Evolutionary conservation across 78 protist genomes (phyloP).

Genomic region (slime mould (Dictyostelium discoideum)): dicty_2.7 NC_007088.5:1793501-1794000

Average conservation of each 20-base stretch:
- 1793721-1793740: conserved; percentile 28
- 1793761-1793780: background rate
- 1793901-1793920: background rate
- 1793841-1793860: background rate
- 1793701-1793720: conserved; percentile 73
- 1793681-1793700: conserved; percentile 62
- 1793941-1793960: background rate
- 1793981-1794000: background rate
- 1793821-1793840: background rate
- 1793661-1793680: conserved; percentile 15
- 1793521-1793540: background rate
- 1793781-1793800: background rate
- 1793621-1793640: conserved; percentile 63
- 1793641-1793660: conserved; percentile 49
- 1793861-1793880: too few species aligned
- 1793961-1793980: background rate
- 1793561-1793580: background rate
- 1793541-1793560: background rate
- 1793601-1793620: conserved; percentile 72
- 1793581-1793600: conserved; percentile 83
- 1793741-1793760: background rate
- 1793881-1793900: background rate
- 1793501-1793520: background rate
- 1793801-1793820: background rate
- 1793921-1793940: background rate